Base-by-base conservation (phyloP, 208 protist genomes). In the Blechomonas ayalai region DNA sequence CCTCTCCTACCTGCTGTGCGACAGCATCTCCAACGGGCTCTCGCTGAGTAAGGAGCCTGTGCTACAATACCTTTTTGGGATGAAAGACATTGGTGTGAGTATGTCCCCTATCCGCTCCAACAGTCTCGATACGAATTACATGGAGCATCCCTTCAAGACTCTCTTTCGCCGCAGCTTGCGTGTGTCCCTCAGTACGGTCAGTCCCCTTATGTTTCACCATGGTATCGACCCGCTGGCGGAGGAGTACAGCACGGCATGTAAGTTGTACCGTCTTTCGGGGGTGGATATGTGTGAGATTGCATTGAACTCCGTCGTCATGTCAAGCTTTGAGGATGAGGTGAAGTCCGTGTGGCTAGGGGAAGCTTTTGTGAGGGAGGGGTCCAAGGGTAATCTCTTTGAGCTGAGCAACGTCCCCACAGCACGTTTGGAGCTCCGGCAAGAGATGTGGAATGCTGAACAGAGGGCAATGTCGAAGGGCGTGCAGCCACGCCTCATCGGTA, bases 1-100 rank as follows among this genome's bases (percentile, higher is more conserved):
- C 84, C 88, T 78, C 41, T 97, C 71, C 2, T 97, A 70, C 55
- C 81, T 70, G 22, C 97, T 76, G 25, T 79, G 73, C 24, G 84
- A 93, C 35, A 54, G 75, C 40, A 95, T 99, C 49, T 79, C 80
- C 15, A 96, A 99, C 58, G 97, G 92, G 45, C 82, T 98, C 10
- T 74, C 82, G 22, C 75, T 99, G 15, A 72, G 80, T 33, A 73
- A 94, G 15, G 52, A 78, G 34, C 94, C 96, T 3, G 86, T 90
- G 5, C 65, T 99, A 35, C 90, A 99, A 79, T 99, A 99, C 62
- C 77, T 99, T 13, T 99, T 95, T 60, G 98, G 98, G 29, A 46
- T 99, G 2, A 52, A 74, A n/a, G 91, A 97, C 55, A 85, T 98
- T 41, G 96, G 96, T 9, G 64, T 99, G 16, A 77, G 89, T 19